phyloP scores from a whole-genome alignment of 176 grass and related monocot genomes.

The Puccinellia tenuiflora region DNA sequence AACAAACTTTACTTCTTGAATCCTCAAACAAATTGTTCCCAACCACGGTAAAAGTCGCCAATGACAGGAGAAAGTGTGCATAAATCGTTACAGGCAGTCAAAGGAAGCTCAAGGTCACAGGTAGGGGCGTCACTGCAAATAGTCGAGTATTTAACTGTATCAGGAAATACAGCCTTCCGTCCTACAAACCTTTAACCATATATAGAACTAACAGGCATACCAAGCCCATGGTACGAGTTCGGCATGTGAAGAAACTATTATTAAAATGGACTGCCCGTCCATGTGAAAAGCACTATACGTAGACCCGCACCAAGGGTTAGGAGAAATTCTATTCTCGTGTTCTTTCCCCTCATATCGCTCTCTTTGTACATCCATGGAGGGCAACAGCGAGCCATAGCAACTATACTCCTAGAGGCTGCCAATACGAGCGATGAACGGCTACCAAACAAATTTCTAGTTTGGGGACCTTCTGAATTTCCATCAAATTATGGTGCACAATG shows the following conservation, averaged over 20 bases:
- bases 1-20: not conserved
- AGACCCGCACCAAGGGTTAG: not conserved
- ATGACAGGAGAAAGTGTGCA: not conserved
- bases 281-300: not conserved
- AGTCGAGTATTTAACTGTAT: not conserved
- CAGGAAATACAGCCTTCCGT: not conserved
- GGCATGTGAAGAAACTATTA: not conserved
- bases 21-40: not conserved
- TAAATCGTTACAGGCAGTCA: not conserved
- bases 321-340: not conserved
- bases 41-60: not conserved
- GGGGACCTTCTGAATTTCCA: not conserved
- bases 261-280: not conserved
- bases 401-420: not conserved
- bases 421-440: not conserved
- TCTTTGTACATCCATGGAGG: not conserved
- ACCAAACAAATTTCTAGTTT: not conserved
- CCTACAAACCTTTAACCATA: not conserved
- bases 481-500: too few relatives aligned
- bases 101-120: not conserved
- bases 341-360: not conserved
- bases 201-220: not conserved
- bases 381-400: not conserved
- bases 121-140: not conserved
- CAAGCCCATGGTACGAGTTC: not conserved